phyloP scores from a whole-genome alignment of 306 rosid species.

The Quercus engelmannii region DNA sequence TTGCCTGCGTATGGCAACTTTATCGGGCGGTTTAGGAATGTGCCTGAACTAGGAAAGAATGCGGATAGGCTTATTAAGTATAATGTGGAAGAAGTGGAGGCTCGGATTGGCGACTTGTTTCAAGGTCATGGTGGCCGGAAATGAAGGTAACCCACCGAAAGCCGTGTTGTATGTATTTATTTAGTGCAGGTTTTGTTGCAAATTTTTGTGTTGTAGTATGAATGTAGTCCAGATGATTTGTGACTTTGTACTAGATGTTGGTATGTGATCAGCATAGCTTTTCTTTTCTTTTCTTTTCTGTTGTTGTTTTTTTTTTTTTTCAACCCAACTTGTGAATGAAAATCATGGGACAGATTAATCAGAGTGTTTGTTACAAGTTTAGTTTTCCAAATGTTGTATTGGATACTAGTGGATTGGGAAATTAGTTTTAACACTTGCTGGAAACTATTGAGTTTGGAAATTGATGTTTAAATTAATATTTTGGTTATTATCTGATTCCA shows the following conservation, averaged over 20 bases:
- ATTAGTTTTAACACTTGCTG: no score
- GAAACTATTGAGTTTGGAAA: no score
- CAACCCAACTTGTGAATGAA: not conserved
- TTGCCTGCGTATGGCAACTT: constrained; percentile 72
- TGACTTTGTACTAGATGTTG: constrained; percentile 22
- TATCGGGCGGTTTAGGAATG: constrained; percentile 49
- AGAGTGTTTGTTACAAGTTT: not conserved
- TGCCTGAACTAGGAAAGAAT: constrained; percentile 56
- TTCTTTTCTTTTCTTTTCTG: not conserved
- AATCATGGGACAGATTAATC: not conserved
- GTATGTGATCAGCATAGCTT: constrained; percentile 1
- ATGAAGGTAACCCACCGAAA: constrained; percentile 30
- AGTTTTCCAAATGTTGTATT: not conserved
- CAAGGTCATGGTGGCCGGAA: constrained; percentile 56
- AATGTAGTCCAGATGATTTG: constrained; percentile 23
- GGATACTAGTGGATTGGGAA: not conserved
- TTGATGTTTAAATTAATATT: not conserved
- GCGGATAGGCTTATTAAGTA: constrained; percentile 58
- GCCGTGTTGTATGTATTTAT: constrained; percentile 35
- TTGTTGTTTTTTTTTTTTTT: not conserved
- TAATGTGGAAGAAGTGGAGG: constrained; percentile 52
- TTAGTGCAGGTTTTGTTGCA: constrained; percentile 28
- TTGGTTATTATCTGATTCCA: not conserved
- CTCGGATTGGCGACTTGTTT: constrained; percentile 53
- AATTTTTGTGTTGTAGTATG: constrained; percentile 20